Base-by-base conservation (phyloP, 2,329 filamentous ascomycete genomes). In the Monilinia vaccinii-corymbosi region DNA sequence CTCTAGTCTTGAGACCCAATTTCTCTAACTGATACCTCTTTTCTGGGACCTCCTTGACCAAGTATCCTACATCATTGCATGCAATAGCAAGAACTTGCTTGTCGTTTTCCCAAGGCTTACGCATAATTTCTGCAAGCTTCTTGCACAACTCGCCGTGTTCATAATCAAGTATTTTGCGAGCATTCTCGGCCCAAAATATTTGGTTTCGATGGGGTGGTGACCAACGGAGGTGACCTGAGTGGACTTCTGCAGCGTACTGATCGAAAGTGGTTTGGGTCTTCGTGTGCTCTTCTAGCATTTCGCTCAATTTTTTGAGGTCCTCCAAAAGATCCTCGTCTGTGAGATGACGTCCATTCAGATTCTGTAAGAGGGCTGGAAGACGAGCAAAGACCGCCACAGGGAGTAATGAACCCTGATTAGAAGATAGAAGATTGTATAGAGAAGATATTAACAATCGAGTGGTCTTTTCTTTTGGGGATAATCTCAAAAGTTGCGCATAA, bases 391-490 rank as follows among this genome's bases (percentile, higher is more conserved):
- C 87, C 1, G 94, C 92, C 3, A 88, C 87, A 9, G 93, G 92
- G 60, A 97, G 85, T 73, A 86, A 75, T 72, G 88, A 81, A 81
- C 88, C 77, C 76, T 83, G 74, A 79, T 90, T 86, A 62, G 79
- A 77, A 48, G 78, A 77, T 42, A 97, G 83, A 48, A 99, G 85
- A 75, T 96, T 97, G 72, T 88, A 83, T 45, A 99, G 82, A 9
- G 93, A 97, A 11, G 91, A 91, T 48, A 97, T 81, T 49, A 97
- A 83, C 58, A 99, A 81, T 34, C 94, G 86, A 0, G 93, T 97
- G 1, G 93, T 97, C 80, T 99, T 99, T 73, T 97, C 94, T 75
- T 99, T 99, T 48, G 93, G 92, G 2, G 94, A 97, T 46, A 96
- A 79, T 58, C 91, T 88, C 59, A 99, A 80, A 42, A 99, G 85